Conservation (phyloP, 2,329 filamentous ascomycete genomes). For the Allantophomopsis cytisporea region DNA sequence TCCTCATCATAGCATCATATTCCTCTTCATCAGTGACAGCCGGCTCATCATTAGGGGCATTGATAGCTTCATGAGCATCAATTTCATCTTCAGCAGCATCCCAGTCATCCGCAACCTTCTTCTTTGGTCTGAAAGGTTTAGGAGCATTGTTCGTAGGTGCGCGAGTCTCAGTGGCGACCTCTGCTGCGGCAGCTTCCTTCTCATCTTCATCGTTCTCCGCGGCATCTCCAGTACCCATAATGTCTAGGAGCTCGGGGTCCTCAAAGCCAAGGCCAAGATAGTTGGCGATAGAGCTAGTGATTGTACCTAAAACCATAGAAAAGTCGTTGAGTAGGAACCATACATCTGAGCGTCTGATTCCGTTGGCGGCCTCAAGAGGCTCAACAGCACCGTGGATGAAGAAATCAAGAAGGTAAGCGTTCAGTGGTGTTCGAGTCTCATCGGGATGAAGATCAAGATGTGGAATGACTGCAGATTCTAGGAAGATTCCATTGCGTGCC, state of each 20-base stretch:
- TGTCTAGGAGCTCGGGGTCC: constrained; percentile 25
- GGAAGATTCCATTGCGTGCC: constrained; percentile 54
- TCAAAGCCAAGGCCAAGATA: constrained; percentile 39
- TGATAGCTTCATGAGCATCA: constrained; percentile 19
- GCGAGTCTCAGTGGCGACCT: constrained; percentile 2
- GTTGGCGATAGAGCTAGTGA: constrained; percentile 49
- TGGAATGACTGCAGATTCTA: constrained; percentile 62
- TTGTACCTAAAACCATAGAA: constrained; percentile 52
- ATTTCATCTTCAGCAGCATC: constrained; percentile 25
- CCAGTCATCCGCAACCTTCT: constrained; percentile 34
- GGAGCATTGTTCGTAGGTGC: background rate
- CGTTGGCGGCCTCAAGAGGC: constrained; percentile 49
- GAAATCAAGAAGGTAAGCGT: constrained; percentile 64
- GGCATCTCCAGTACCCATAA: constrained; percentile 34
- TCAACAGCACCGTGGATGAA: constrained; percentile 57
- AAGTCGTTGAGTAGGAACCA: constrained; percentile 64
- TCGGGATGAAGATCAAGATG: constrained; percentile 48
- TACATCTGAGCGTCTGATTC: constrained; percentile 50
- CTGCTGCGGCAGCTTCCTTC: constrained; percentile 16
- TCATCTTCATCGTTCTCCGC: constrained; percentile 24
- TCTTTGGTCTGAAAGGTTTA: constrained; percentile 16
- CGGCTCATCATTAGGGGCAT: constrained; percentile 18
- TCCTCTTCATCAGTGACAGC: constrained; percentile 20
- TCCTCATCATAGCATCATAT: constrained; percentile 33
- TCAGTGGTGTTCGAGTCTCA: constrained; percentile 37